Conservation (phyloP, 2,329 filamentous ascomycete genomes). For the Colletotrichum paranaense region DNA sequence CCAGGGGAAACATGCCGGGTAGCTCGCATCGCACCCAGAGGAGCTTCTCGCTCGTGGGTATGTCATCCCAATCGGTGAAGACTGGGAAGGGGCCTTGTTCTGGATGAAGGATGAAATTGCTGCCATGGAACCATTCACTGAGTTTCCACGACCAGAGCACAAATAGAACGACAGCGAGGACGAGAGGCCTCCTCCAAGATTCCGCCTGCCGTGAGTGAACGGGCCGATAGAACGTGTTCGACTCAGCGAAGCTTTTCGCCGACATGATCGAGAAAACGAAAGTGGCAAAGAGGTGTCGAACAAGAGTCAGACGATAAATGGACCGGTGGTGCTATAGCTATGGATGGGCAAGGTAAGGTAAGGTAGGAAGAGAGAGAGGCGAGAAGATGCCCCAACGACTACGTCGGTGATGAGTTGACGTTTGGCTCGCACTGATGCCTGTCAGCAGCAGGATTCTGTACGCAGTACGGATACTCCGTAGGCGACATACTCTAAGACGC, state of each 20-base stretch:
- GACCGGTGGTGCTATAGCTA: background rate
- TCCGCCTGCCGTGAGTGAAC: background rate
- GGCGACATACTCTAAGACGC: background rate
- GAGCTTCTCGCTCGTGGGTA: slow-evolving; percentile 56
- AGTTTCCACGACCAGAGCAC: slow-evolving; percentile 23
- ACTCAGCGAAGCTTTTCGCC: slow-evolving; percentile 32
- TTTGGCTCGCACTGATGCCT: background rate
- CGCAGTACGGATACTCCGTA: background rate
- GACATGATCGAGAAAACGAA: slow-evolving; percentile 5
- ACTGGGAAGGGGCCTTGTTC: background rate
- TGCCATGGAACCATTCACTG: background rate
- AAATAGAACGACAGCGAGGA: slow-evolving; percentile 19
- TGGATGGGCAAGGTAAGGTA: background rate
- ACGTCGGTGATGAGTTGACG: background rate
- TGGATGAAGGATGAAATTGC: slow-evolving; percentile 6
- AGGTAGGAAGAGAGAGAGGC: background rate
- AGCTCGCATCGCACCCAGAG: slow-evolving; percentile 56
- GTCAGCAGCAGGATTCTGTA: background rate
- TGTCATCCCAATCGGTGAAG: slow-evolving; percentile 44
- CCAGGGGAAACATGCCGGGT: slow-evolving; percentile 37
- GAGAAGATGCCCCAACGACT: background rate
- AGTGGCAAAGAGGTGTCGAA: background rate
- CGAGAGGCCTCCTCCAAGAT: slow-evolving; percentile 18
- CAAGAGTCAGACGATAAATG: background rate
- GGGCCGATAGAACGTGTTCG: slow-evolving; percentile 1